phyloP scores from a whole-genome alignment of 805 yeast genomes.

The Tetrapisispora namnaoensis region DNA sequence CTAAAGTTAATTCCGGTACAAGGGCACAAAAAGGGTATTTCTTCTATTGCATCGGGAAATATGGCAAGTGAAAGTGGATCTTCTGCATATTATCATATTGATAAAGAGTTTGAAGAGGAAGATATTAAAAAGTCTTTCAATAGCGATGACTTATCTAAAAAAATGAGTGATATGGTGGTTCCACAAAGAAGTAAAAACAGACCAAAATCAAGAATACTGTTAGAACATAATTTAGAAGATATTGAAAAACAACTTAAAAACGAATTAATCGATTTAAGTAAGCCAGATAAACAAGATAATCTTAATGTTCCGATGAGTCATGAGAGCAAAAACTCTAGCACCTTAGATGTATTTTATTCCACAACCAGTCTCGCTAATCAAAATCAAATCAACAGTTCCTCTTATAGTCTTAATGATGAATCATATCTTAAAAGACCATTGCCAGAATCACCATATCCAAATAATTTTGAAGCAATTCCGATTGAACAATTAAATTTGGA shows the following conservation, averaged over 20 bases:
- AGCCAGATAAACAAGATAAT: neutral
- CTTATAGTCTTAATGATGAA: slow-evolving; percentile 5
- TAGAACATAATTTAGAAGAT: slow-evolving; percentile 5
- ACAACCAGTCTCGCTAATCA: slow-evolving; percentile 13
- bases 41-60: slow-evolving; percentile 16
- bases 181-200: slow-evolving; percentile 29
- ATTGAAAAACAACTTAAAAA: slow-evolving; percentile 2
- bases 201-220: slow-evolving; percentile 20
- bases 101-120: neutral
- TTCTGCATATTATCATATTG: neutral
- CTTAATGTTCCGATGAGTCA: neutral
- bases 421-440: slow-evolving; percentile 17
- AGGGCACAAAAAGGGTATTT: slow-evolving; percentile 8
- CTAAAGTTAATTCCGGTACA: slow-evolving; percentile 10
- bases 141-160: neutral
- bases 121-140: neutral
- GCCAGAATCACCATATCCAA: slow-evolving; percentile 12
- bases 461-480: neutral
- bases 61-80: slow-evolving; percentile 16
- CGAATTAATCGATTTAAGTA: neutral
- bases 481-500: neutral
- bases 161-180: slow-evolving; percentile 6
- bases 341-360: slow-evolving; percentile 21
- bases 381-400: slow-evolving; percentile 3
- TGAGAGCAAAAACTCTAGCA: slow-evolving; percentile 3